Conservation (phyloP, 2,329 filamentous ascomycete species). For the Aspergillus jensenii region DNA sequence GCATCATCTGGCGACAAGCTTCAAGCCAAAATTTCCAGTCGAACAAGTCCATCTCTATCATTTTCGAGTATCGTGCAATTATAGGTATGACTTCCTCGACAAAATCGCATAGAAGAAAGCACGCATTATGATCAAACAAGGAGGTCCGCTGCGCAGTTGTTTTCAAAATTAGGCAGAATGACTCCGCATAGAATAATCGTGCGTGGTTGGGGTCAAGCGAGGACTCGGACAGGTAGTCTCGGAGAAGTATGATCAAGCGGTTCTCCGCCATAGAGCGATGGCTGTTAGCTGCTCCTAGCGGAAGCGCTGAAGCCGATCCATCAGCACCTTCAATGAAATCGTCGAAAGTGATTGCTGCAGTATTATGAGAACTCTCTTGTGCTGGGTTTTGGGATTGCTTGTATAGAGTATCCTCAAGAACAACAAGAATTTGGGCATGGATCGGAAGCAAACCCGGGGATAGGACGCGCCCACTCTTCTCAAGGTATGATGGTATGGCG, state of each 20-base stretch:
- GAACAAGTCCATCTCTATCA: slow-evolving; percentile 42
- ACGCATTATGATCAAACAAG: slow-evolving; percentile 77
- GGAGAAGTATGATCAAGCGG: slow-evolving; percentile 75
- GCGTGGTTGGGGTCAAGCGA: slow-evolving; percentile 54
- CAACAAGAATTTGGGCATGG: slow-evolving; percentile 75
- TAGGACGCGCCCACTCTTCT: slow-evolving; percentile 58
- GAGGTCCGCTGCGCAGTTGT: slow-evolving; percentile 73
- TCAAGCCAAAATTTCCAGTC: slow-evolving; percentile 80
- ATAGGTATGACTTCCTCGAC: slow-evolving; percentile 77
- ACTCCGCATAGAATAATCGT: slow-evolving; percentile 71
- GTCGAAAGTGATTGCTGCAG: slow-evolving; percentile 63
- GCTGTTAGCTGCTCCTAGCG: slow-evolving; percentile 67
- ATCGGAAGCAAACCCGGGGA: slow-evolving; percentile 77
- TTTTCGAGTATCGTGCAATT: slow-evolving; percentile 59
- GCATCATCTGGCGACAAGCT: slow-evolving; percentile 74
- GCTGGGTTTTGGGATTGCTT: slow-evolving; percentile 59
- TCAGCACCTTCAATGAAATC: slow-evolving; percentile 66
- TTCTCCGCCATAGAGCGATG: slow-evolving; percentile 86
- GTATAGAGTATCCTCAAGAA: slow-evolving; percentile 81
- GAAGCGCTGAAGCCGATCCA: slow-evolving; percentile 62
- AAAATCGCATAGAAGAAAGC: slow-evolving; percentile 89
- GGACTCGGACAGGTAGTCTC: slow-evolving; percentile 71
- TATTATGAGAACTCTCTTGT: slow-evolving; percentile 43
- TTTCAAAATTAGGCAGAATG: slow-evolving; percentile 72
- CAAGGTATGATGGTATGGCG: slow-evolving; percentile 59